phyloP scores from a whole-genome alignment of 768 basidiomycete species.

The Royoungia palumana region DNA sequence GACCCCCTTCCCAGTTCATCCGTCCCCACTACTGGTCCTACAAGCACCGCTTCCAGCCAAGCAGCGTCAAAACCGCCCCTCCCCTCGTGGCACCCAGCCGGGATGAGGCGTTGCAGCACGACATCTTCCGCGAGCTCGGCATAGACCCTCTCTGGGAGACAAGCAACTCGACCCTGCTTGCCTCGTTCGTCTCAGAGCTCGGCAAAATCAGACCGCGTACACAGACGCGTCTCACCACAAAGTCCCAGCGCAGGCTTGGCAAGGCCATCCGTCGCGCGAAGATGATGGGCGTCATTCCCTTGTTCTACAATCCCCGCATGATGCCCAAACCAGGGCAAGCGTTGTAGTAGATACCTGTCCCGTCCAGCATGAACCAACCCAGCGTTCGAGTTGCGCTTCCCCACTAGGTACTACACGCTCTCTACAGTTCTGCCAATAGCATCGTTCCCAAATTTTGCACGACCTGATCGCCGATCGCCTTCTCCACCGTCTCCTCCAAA shows the following conservation, averaged over 20 bases:
- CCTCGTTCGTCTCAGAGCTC: slow-evolving; percentile 64
- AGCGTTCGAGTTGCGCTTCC: too few species aligned
- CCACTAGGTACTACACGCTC: background rate
- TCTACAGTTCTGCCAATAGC: slow-evolving; percentile 85
- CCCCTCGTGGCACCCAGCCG: slow-evolving; percentile 55
- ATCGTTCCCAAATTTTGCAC: slow-evolving; percentile 94
- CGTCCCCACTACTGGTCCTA: slow-evolving; percentile 44
- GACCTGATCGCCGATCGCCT: slow-evolving; percentile 96
- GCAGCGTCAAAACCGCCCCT: slow-evolving; percentile 23
- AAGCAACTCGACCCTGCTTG: slow-evolving; percentile 56
- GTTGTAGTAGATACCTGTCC: too few species aligned
- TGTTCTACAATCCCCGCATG: slow-evolving; percentile 32
- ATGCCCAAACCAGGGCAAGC: slow-evolving; percentile 19
- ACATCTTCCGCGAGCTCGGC: slow-evolving; percentile 67
- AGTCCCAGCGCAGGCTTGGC: slow-evolving; percentile 72
- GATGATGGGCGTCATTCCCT: slow-evolving; percentile 85
- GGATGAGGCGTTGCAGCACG: slow-evolving; percentile 50
- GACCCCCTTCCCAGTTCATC: slow-evolving; percentile 37
- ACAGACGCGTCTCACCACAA: slow-evolving; percentile 68
- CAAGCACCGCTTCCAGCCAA: slow-evolving; percentile 33
- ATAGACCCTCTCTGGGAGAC: slow-evolving; percentile 74
- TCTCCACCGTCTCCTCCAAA: slow-evolving; percentile 95
- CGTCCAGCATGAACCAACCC: too few species aligned
- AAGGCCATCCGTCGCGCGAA: slow-evolving; percentile 87
- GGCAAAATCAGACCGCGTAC: slow-evolving; percentile 75